Evolutionary conservation across 345 rosid species (phyloP).

Genomic region (Euphorbia lathyris): DNA sequence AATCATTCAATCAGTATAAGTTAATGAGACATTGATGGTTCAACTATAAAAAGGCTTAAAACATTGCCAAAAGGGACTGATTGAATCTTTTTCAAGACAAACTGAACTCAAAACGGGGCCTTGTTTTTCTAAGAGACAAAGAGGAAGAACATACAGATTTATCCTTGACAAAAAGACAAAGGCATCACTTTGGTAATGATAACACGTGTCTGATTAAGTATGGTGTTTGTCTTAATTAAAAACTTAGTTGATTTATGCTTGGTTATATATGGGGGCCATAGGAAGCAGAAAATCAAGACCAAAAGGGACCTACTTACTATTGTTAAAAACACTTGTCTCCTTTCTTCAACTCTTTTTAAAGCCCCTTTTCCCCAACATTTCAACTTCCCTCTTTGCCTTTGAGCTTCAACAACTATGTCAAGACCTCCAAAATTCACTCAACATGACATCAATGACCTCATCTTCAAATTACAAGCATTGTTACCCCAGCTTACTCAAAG

Average conservation of each 20-base stretch:
- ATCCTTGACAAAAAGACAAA: not conserved
- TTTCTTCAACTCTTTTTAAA: constrained; percentile 26
- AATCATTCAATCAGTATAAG: not conserved
- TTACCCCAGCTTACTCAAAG: constrained; percentile 28
- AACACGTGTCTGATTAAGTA: constrained; percentile 15
- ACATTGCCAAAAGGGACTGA: not conserved
- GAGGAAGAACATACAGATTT: not conserved
- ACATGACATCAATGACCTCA: constrained; percentile 33
- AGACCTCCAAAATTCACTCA: constrained; percentile 21
- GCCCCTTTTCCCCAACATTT: constrained; percentile 10
- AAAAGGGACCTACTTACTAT: constrained; percentile 13
- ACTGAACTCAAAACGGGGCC: not conserved
- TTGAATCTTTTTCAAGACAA: constrained; percentile 1
- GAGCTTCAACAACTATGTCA: constrained; percentile 8
- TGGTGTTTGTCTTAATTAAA: not conserved
- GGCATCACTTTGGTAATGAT: constrained; percentile 20
- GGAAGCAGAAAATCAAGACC: constrained; percentile 18
- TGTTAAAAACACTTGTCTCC: constrained; percentile 1
- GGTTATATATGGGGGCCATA: constrained; percentile 8
- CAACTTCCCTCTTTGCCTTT: constrained; percentile 16
- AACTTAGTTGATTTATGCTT: not conserved
- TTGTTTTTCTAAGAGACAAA: not conserved
- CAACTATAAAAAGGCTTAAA: constrained; percentile 1
- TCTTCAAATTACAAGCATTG: constrained; percentile 29
- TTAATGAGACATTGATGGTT: constrained; percentile 5